Base-by-base conservation (phyloP, 371 early-diverging fungal genomes). In the Lichtheimia hyalospora region DNA sequence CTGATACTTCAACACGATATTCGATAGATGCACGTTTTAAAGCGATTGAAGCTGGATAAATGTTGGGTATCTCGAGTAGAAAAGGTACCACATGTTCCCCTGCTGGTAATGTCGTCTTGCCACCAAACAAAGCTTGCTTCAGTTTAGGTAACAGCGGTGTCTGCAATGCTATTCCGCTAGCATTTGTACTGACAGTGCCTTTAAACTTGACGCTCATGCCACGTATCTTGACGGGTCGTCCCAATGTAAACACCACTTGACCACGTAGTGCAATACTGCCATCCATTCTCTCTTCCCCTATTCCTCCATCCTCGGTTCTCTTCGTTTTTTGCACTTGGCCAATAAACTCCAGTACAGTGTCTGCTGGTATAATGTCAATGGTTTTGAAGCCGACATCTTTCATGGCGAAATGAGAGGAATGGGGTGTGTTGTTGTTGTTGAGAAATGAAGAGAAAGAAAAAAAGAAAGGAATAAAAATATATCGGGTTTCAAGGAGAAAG, bases 151-250 rank as follows among this genome's bases (percentile, higher is more conserved):
- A 28, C 24, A 68, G 13, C 6, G 63, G 63, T 49, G 60, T 44
- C 28, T 46, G 56, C 25, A 42, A 55, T 20, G 2, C 27, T 14
- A 25, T 25, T n/a, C 56, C 56, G 27, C 56, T 41, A 2, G 25
- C 41, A n/a, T 44, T 24, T 20, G 56, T 55, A 8, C 42, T 41
- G n/a, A 23, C 39, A 24, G 44, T 43, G 41, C 68, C 68, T 60
- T 68, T 68, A 39, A 68, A 68, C 55, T 68, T 68, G 49, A 68
- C 50, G 21, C 25, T 60, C 57, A 68, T 60, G 41, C 60, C 55
- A 20, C 68, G 57, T 27, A 68, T 60, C 53, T 68, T 68, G 13
- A 60, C 51, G 2, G 68, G 54, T 21, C 57, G 59, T 42, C 48
- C 63, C 42, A 68, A 54, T 1, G 60, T 44, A 52, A 68, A 57